phyloP scores from a whole-genome alignment of 176 grass and related monocot species.

The Juncus inflexus region DNA sequence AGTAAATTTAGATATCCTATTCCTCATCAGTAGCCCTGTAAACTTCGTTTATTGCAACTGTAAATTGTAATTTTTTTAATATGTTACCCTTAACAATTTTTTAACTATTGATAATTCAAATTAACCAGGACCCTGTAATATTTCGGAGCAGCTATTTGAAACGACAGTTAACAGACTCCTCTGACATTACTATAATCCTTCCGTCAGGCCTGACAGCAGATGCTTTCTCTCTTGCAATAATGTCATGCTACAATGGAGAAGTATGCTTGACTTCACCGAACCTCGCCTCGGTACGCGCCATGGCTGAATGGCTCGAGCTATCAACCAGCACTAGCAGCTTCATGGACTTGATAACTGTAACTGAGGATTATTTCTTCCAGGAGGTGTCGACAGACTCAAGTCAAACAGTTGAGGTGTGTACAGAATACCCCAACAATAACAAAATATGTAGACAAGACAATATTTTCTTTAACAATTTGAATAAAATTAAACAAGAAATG shows the following conservation, averaged over 20 bases:
- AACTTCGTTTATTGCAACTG: neutral
- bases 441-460: no score
- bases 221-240: slow-evolving; percentile 34
- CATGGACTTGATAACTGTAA: slow-evolving; percentile 19
- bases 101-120: neutral
- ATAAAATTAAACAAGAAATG: no score
- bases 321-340: slow-evolving; percentile 22
- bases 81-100: no score
- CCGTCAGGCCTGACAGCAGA: slow-evolving; percentile 43
- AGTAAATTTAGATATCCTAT: no score
- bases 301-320: slow-evolving; percentile 68
- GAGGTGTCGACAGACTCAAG: slow-evolving; percentile 55
- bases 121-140: slow-evolving; percentile 59
- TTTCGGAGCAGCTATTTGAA: slow-evolving; percentile 57
- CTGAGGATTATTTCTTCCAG: slow-evolving; percentile 75
- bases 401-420: slow-evolving; percentile 15
- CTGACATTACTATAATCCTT: slow-evolving; percentile 39
- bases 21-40: no score
- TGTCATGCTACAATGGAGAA: slow-evolving; percentile 54
- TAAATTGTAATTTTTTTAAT: no score
- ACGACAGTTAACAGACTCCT: slow-evolving; percentile 45
- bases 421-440: no score
- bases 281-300: slow-evolving; percentile 44
- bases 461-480: no score
- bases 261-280: slow-evolving; percentile 34